These are phyloP conservation scores for Solanum paucissectum DNA, from an alignment of 257 asterid species.

Conservation along the genomic window DNA sequence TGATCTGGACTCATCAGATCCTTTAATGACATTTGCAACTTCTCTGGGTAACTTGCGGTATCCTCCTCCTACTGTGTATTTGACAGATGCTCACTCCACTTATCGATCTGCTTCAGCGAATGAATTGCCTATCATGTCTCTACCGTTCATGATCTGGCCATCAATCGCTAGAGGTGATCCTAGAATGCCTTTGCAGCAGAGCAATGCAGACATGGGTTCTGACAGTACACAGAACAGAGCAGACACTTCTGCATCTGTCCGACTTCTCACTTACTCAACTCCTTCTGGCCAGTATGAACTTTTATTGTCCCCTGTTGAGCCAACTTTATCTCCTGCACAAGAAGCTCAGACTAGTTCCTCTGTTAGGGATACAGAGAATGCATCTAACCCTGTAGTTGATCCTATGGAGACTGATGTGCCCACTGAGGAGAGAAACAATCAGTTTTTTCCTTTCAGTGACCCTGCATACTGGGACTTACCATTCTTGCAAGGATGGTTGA, in stretches of 20 bases:
- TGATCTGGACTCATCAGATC: constrained; percentile 88
- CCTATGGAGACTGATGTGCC: constrained; percentile 67
- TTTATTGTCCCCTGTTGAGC: constrained; percentile 65
- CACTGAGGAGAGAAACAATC: constrained; percentile 55
- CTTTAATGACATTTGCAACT: constrained; percentile 82
- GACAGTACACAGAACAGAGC: constrained; percentile 41
- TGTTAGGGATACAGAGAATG: constrained; percentile 30
- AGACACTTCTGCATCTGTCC: constrained; percentile 63
- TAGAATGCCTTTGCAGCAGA: constrained; percentile 29
- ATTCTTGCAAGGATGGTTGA: constrained; percentile 90
- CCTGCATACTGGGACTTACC: constrained; percentile 94
- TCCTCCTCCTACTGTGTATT: constrained; percentile 86
- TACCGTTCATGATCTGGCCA: constrained; percentile 74
- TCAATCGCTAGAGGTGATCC: constrained; percentile 49
- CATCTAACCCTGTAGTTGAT: constrained; percentile 41
- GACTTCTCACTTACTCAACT: constrained; percentile 78
- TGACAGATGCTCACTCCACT: constrained; percentile 66
- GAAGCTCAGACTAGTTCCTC: constrained; percentile 44
- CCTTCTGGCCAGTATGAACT: constrained; percentile 96
- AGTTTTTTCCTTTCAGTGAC: constrained; percentile 68
- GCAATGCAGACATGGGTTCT: constrained; percentile 30
- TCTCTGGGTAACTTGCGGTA: constrained; percentile 78
- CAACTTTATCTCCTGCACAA: constrained; percentile 33
- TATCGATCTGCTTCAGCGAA: constrained; percentile 52
- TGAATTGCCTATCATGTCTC: constrained; percentile 66